Conservation (phyloP, 2,329 filamentous ascomycete species). For the Bipolaris sorokiniana region DNA sequence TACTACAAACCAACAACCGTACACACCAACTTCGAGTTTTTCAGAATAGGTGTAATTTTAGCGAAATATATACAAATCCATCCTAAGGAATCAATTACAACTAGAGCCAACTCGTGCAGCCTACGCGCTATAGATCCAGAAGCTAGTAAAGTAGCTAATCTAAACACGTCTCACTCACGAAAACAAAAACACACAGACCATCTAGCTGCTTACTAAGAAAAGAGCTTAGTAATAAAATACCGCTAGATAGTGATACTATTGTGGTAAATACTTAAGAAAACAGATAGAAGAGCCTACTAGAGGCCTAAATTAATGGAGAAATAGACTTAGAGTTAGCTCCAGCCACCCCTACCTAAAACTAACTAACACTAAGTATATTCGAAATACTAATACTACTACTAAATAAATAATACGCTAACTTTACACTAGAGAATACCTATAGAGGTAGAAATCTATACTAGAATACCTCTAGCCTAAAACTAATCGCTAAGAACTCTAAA, state of each 20-base stretch:
- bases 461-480: not conserved
- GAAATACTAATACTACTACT: not conserved
- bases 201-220: too few relatives aligned
- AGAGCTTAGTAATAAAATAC: too few relatives aligned
- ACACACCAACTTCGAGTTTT: not conserved
- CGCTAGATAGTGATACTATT: too few relatives aligned
- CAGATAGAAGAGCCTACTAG: too few relatives aligned
- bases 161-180: not conserved
- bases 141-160: not conserved
- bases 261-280: too few relatives aligned
- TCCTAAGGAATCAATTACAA: not conserved
- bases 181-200: too few relatives aligned
- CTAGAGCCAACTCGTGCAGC: not conserved
- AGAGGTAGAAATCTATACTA: not conserved
- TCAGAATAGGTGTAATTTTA: not conserved
- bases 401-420: not conserved
- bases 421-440: not conserved
- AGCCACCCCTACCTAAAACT: not conserved
- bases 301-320: too few relatives aligned
- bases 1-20: too few relatives aligned
- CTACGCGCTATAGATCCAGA: not conserved
- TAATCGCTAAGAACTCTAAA: not conserved
- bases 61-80: not conserved
- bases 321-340: not conserved
- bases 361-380: not conserved